Evolutionary conservation across 305 asterid species (phyloP).

Genomic region (Fraxinus greggii): DNA sequence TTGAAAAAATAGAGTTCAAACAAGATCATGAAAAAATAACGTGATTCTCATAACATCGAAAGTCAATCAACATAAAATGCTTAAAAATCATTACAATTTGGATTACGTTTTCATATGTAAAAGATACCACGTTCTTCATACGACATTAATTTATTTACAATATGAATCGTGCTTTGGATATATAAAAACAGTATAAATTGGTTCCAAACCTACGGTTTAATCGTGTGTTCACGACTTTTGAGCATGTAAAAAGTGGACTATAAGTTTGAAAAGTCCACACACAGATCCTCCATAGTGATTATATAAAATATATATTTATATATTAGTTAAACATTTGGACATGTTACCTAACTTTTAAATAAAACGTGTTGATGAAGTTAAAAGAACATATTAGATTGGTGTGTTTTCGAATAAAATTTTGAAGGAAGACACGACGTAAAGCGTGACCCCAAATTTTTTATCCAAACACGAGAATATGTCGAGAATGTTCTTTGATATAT

Average conservation of each 20-base stretch:
- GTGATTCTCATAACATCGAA: neutral
- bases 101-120: neutral
- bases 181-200: neutral
- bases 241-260: neutral
- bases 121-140: neutral
- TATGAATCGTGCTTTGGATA: neutral
- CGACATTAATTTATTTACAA: neutral
- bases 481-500: neutral
- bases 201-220: neutral
- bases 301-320: neutral
- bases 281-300: neutral
- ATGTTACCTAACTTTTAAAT: neutral
- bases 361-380: neutral
- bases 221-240: neutral
- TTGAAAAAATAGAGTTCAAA: no score
- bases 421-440: neutral
- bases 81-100: neutral
- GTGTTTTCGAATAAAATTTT: neutral
- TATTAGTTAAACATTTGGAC: neutral
- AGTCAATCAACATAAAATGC: neutral
- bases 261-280: neutral
- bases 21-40: no score
- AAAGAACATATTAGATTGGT: neutral
- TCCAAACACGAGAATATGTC: neutral
- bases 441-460: neutral